These are phyloP conservation scores for Wickerhamomyces bovis DNA, from an alignment of 805 yeast genomes.

Conservation along the genomic window DNA sequence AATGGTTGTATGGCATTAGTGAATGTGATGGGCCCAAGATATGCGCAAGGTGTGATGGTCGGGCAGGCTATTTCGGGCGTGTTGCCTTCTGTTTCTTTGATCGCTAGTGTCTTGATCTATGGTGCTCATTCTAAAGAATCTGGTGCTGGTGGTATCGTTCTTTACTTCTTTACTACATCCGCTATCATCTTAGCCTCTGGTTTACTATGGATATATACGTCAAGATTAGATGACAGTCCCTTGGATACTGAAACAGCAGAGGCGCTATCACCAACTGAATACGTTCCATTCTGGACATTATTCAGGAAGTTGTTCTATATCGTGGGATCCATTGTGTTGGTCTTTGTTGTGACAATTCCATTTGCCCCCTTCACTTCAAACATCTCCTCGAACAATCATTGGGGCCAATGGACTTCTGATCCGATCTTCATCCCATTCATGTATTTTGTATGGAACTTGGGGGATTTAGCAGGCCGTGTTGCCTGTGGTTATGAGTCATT, in stretches of 20 bases:
- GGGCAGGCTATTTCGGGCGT: constrained; percentile 97
- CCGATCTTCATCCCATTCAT: constrained; percentile 65
- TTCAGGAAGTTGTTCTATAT: constrained; percentile 60
- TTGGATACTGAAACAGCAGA: constrained; percentile 15
- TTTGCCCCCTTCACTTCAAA: constrained; percentile 89
- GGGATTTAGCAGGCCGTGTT: constrained; percentile 78
- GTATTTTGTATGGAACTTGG: constrained; percentile 81
- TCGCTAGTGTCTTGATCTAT: constrained; percentile 39
- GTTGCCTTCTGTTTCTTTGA: constrained; percentile 70
- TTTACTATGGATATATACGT: constrained; percentile 31
- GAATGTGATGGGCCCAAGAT: constrained; percentile 65
- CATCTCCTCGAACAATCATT: constrained; percentile 39
- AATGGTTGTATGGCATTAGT: constrained; percentile 88
- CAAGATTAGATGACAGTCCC: constrained; percentile 15
- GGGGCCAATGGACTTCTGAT: constrained; percentile 21
- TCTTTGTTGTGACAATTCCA: constrained; percentile 66
- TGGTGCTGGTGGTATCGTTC: constrained; percentile 21
- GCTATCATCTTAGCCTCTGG: constrained; percentile 39
- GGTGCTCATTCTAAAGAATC: constrained; percentile 21
- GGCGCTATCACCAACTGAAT: constrained; percentile 13
- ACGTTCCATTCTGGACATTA: constrained; percentile 54
- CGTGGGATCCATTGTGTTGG: constrained; percentile 62
- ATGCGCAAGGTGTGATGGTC: constrained; percentile 86
- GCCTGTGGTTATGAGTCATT: constrained; percentile 45
- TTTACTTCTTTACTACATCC: constrained; percentile 48